phyloP scores from a whole-genome alignment of 495 filamentous ascomycete genomes.

The Aspergillus mulundensis region DNA sequence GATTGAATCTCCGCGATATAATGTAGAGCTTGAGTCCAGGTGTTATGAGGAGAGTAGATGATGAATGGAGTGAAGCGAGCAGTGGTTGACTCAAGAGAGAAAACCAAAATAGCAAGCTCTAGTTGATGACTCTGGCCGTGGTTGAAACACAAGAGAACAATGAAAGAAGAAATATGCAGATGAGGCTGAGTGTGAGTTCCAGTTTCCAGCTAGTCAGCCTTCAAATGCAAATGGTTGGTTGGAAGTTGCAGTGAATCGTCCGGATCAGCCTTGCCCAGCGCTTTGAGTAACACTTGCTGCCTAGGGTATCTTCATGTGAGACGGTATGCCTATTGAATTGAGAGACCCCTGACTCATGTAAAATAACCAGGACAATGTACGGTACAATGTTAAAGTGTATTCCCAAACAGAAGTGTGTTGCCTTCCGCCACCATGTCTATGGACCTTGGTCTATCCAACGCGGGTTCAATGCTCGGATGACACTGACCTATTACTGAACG shows the following conservation, averaged over 20 bases:
- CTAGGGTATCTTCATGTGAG: no score
- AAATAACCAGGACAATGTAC: no score
- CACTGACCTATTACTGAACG: no score
- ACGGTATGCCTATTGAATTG: no score
- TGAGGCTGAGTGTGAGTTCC: background rate
- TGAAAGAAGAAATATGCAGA: background rate
- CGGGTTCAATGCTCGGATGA: no score
- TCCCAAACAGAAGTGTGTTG: no score
- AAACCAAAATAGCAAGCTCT: background rate
- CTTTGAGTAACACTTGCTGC: background rate
- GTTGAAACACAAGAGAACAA: background rate
- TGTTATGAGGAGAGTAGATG: no score
- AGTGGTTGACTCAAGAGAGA: background rate
- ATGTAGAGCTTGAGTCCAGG: no score
- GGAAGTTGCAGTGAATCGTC: background rate
- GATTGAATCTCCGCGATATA: background rate
- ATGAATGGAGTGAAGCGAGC: background rate
- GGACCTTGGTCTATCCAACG: no score
- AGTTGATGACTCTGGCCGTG: background rate
- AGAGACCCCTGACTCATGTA: no score
- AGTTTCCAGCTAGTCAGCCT: background rate
- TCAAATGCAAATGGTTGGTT: background rate
- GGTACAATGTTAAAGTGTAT: no score
- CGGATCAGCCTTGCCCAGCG: background rate
- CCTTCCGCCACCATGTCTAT: no score